These are phyloP conservation scores for Calocybe indica DNA, from an alignment of 768 basidiomycete genomes.

Conservation along the genomic window DNA sequence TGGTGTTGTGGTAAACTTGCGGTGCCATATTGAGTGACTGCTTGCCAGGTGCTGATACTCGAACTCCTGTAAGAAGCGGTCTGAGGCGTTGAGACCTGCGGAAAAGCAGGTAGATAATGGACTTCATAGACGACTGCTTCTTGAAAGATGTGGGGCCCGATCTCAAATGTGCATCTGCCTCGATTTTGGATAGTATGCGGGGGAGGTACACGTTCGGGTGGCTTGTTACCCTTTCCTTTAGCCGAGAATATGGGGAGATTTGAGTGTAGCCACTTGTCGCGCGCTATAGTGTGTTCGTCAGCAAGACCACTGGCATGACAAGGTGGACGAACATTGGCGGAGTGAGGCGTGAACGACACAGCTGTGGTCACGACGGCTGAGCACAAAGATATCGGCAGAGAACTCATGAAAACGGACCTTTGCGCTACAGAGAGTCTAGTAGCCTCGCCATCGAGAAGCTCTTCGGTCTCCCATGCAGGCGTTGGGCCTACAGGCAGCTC, in stretches of 20 bases:
- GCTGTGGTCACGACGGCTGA: too few relatives aligned
- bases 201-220: constrained; percentile 34
- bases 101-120: constrained; percentile 38
- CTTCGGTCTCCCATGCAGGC: too few relatives aligned
- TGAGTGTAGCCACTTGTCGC: constrained; percentile 63
- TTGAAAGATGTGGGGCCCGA: constrained; percentile 71
- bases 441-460: too few relatives aligned
- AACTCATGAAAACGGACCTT: too few relatives aligned
- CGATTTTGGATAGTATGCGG: constrained; percentile 61
- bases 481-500: too few relatives aligned
- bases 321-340: too few relatives aligned
- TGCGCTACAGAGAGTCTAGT: too few relatives aligned
- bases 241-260: constrained; percentile 70
- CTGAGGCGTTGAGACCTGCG: constrained; percentile 13
- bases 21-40: constrained; percentile 18
- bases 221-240: constrained; percentile 46
- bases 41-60: constrained; percentile 19
- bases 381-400: too few relatives aligned
- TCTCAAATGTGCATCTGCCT: constrained; percentile 63
- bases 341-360: too few relatives aligned
- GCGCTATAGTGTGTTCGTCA: constrained; percentile 35
- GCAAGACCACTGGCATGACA: too few relatives aligned
- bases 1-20: constrained; percentile 5
- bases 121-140: constrained; percentile 72
- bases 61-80: constrained; percentile 1